Base-by-base conservation (phyloP, 192 early-diverging fungal species). In the Entomortierella chlamydospora region DNA sequence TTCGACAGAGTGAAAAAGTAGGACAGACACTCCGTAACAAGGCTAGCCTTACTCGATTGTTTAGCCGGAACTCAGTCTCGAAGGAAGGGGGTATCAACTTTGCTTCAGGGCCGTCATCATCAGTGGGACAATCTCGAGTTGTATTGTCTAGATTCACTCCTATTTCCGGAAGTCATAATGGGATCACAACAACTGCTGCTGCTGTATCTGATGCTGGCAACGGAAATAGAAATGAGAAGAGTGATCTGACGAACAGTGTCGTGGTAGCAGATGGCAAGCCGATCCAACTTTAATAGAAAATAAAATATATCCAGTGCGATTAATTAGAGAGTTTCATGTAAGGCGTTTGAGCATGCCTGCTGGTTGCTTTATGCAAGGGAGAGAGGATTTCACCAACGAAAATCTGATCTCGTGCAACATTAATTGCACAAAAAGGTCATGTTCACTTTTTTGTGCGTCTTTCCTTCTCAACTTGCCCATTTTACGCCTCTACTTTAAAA, bases 1-100 rank as follows among this genome's bases (percentile, higher is more conserved):
- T 79, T 30, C 74, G 74, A 25, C 65, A 70, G 22, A 70, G 50
- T 29, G 74, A 79, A 9, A 65, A 61, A 49, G 42, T 39, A n/a
- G 37, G 41, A 8, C 54, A 39, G 18, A 12, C 56, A 10, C 22
- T 79, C 10, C 62, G 62, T 4, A 64, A 70, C 18, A 79, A 66
- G 51, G 41, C 41, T 15, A 79, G 76, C 47, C 0, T 70, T 31
- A 61, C 31, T 17, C 58, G 76, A 26, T 23, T 79, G 39, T 79
- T 79, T 60, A 41, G 62, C 15, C 43, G 76, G 2, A 79, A 62
- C 56, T 61, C 73, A 30, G 20, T 50, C 11, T 57, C 65, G 4
- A 57, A 47, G 29, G 69, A 71, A 20, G 37, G 43, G 12, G 6
- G 22, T 7, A 22, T 33, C 7, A 41, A 22, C 20, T 22, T 18